phyloP scores from a whole-genome alignment of 2,329 filamentous ascomycete genomes.

The Aureobasidium sp. region DNA sequence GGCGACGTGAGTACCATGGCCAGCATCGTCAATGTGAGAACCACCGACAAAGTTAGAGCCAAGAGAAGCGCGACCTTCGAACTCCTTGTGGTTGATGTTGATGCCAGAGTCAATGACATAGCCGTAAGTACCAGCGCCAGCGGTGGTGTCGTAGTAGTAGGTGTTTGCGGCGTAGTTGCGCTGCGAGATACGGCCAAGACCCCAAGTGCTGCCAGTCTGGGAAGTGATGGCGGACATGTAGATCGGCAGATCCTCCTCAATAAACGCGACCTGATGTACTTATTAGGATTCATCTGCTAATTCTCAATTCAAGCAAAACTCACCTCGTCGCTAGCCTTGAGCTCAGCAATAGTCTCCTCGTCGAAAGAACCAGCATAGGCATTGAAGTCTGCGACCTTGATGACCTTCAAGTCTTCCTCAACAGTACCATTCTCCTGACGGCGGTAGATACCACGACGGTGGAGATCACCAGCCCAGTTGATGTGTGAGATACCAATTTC shows the following conservation, averaged over 20 bases:
- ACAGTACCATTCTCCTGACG: slow-evolving; percentile 9
- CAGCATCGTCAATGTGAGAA: slow-evolving; percentile 40
- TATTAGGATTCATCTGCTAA: rapidly evolving
- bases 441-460: slow-evolving; percentile 9
- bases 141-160: slow-evolving; percentile 15
- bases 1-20: slow-evolving; percentile 57
- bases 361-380: slow-evolving; percentile 14
- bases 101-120: slow-evolving; percentile 32
- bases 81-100: slow-evolving; percentile 22
- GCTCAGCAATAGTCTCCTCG: slow-evolving; percentile 9
- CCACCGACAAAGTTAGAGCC: slow-evolving; percentile 24
- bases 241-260: slow-evolving; percentile 13
- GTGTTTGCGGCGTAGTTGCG: slow-evolving; percentile 4
- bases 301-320: not conserved
- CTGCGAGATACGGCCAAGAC: slow-evolving; percentile 17
- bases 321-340: slow-evolving; percentile 13
- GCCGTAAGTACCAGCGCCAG: slow-evolving; percentile 29
- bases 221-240: slow-evolving; percentile 12
- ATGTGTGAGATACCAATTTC: slow-evolving; percentile 9
- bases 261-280: not conserved
- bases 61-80: slow-evolving; percentile 27
- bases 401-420: slow-evolving; percentile 6
- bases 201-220: slow-evolving; percentile 18
- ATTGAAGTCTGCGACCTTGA: slow-evolving; percentile 11
- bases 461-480: slow-evolving; percentile 11